These are phyloP conservation scores for Rhizophlyctis rosea DNA, from an alignment of 192 early-diverging fungal species.

Conservation along the genomic window DNA sequence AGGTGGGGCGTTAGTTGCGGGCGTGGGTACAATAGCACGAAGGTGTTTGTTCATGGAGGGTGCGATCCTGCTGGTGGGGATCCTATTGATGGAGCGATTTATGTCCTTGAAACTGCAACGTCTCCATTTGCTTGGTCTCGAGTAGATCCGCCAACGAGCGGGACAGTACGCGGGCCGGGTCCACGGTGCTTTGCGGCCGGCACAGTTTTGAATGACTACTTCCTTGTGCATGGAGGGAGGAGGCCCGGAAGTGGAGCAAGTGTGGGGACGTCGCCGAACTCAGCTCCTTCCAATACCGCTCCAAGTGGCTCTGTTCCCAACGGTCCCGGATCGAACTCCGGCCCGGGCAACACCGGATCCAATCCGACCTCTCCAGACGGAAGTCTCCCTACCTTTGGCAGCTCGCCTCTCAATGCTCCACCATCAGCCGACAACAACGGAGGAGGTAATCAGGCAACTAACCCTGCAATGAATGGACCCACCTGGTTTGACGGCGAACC, in stretches of 20 bases:
- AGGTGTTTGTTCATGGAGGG: conserved; percentile 23
- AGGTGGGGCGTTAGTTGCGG: conserved; percentile 17
- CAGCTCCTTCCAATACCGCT: background rate
- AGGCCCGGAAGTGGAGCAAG: no score
- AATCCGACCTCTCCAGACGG: no score
- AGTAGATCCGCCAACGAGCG: background rate
- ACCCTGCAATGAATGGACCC: no score
- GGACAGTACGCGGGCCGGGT: conserved; percentile 14
- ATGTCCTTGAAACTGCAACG: conserved; percentile 13
- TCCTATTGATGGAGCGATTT: conserved; percentile 2
- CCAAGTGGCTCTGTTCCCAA: no score
- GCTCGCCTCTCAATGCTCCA: no score
- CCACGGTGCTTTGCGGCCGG: conserved; percentile 22
- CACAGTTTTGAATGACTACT: conserved; percentile 13
- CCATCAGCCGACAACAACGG: no score
- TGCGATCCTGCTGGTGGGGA: conserved; percentile 13
- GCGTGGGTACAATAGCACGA: background rate
- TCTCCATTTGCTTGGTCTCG: conserved; percentile 4
- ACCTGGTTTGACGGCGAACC: no score
- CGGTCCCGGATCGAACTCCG: no score
- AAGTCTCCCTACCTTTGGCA: no score
- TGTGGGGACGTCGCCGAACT: background rate
- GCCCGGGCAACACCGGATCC: no score
- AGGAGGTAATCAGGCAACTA: no score
- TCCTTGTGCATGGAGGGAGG: conserved; percentile 25